A percentile compares a stretch with the other conserved stretches of the same genome.
Conservation (phyloP, 257 asterid species). For the Galeopsis tetrahit region DNA sequence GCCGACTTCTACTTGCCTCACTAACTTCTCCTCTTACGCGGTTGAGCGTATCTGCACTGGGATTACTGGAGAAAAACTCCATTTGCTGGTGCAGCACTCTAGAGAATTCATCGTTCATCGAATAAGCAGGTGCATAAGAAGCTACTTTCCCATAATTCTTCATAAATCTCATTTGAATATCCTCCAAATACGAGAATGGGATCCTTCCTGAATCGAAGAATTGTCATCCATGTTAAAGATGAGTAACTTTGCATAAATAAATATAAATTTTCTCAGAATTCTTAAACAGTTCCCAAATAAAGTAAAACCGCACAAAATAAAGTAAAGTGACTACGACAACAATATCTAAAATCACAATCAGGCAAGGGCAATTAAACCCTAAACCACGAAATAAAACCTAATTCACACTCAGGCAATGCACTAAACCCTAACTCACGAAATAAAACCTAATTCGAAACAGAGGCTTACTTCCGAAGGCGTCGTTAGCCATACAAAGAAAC, state of each 20-base stretch:
- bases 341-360: neutral
- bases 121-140: conserved; percentile 87
- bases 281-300: neutral
- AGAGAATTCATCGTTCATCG: conserved; percentile 98
- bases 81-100: conserved; percentile 98
- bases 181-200: conserved; percentile 95
- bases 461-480: conserved; percentile 84
- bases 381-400: neutral
- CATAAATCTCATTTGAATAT: conserved; percentile 95
- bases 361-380: neutral
- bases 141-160: conserved; percentile 91
- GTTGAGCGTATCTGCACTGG: conserved; percentile 86
- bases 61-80: conserved; percentile 98
- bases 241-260: neutral
- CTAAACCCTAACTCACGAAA: conserved; percentile 36
- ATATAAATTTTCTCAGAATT: neutral
- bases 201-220: conserved; percentile 71
- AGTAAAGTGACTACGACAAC: conserved; percentile 4
- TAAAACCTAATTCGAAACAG: neutral
- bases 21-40: conserved; percentile 95
- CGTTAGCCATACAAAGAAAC: conserved; percentile 99
- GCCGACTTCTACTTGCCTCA: conserved; percentile 64
- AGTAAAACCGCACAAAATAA: conserved; percentile 1
- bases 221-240: conserved; percentile 11
- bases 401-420: conserved; percentile 20